These are phyloP conservation scores for Ceriops zippeliana DNA, from an alignment of 345 rosid species.

Conservation along the genomic window DNA sequence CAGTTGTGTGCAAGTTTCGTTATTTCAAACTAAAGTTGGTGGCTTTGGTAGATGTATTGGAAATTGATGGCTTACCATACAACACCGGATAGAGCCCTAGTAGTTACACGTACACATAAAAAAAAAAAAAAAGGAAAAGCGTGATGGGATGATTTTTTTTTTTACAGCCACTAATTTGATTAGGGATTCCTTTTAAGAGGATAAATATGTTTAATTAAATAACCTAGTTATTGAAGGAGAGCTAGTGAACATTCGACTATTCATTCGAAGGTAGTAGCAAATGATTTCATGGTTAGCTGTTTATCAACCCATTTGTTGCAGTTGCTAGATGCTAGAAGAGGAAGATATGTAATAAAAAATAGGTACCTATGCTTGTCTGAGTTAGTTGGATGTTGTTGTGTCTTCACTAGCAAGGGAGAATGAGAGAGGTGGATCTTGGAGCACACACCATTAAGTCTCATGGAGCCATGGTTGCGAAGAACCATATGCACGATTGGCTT, in stretches of 20 bases:
- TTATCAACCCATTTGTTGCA: neutral
- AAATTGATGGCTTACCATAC: neutral
- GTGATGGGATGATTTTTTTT: neutral
- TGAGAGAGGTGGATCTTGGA: constrained; percentile 44
- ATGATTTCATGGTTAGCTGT: neutral
- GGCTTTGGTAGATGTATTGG: neutral
- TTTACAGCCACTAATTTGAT: neutral
- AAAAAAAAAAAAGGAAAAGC: too few species aligned
- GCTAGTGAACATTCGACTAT: neutral
- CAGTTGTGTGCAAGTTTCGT: neutral
- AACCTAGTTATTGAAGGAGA: neutral
- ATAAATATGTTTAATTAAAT: neutral
- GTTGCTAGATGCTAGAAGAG: neutral
- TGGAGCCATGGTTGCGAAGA: constrained; percentile 57
- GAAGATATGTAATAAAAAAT: too few species aligned
- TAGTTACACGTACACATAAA: neutral
- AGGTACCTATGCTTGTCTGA: neutral
- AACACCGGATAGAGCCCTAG: neutral
- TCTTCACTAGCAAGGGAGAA: constrained; percentile 32
- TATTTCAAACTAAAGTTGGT: neutral
- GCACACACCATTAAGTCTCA: constrained; percentile 50
- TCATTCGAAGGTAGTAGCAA: neutral
- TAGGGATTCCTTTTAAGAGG: neutral
- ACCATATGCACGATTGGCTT: constrained; percentile 75
- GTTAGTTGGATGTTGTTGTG: neutral